Evolutionary conservation across 2,329 filamentous ascomycete genomes (phyloP).

Genomic region (Colletotrichum simmondsii): DNA sequence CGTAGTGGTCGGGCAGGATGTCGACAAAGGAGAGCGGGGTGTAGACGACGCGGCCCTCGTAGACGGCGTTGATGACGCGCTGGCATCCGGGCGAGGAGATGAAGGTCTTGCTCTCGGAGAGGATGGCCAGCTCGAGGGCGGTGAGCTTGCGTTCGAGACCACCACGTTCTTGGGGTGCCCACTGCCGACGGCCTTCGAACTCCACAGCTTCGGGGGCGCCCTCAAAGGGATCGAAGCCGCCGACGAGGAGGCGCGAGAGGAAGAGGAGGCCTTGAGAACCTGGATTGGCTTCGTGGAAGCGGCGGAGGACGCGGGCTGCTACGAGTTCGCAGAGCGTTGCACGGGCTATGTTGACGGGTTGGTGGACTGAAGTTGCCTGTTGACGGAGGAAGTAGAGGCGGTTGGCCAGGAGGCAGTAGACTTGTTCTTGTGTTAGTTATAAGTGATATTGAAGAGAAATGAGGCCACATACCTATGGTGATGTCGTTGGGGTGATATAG

Average conservation of each 20-base stretch:
- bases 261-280: conserved; percentile 72
- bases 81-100: conserved; percentile 74
- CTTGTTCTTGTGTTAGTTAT: conserved; percentile 45
- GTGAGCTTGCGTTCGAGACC: conserved; percentile 68
- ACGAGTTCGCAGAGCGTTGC: conserved; percentile 77
- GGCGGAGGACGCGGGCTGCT: conserved; percentile 73
- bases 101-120: conserved; percentile 77
- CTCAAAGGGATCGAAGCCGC: conserved; percentile 78
- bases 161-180: conserved; percentile 50
- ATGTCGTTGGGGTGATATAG: conserved; percentile 74
- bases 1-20: conserved; percentile 80
- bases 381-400: conserved; percentile 76
- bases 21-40: conserved; percentile 78
- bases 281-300: conserved; percentile 74
- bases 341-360: conserved; percentile 75
- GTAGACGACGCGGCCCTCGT: conserved; percentile 75
- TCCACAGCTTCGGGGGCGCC: conserved; percentile 71
- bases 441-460: background rate
- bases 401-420: conserved; percentile 79
- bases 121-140: conserved; percentile 77
- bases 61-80: conserved; percentile 77
- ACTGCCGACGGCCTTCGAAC: conserved; percentile 42
- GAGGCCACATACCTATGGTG: conserved; percentile 62
- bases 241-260: conserved; percentile 75
- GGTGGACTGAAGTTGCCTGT: conserved; percentile 72